These are phyloP conservation scores for Ambrosia trifida DNA, from an alignment of 129 eudicot genomes.

Conservation along the genomic window DNA sequence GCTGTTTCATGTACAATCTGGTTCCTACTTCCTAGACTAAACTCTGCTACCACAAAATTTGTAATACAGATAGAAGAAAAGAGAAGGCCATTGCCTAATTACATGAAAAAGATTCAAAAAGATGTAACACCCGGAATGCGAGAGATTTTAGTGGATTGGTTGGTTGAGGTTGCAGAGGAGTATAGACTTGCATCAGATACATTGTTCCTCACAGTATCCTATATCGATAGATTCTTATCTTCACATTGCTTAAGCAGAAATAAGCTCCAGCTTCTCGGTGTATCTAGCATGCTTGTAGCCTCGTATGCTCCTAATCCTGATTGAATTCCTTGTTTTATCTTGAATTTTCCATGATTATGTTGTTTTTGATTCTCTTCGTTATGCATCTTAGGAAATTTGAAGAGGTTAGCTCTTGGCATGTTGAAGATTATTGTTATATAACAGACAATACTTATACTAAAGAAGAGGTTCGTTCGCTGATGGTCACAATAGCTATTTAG, in stretches of 20 bases:
- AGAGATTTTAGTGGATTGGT: conserved; percentile 85
- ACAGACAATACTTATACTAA: conserved; percentile 83
- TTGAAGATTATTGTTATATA: conserved; percentile 77
- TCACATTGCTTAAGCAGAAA: conserved; percentile 43
- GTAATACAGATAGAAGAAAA: conserved; percentile 59
- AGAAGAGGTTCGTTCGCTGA: conserved; percentile 55
- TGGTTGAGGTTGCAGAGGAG: conserved; percentile 94
- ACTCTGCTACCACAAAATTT: conserved; percentile 12
- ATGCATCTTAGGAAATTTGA: conserved; percentile 59
- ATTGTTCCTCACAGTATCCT: conserved; percentile 60
- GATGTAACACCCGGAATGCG: conserved; percentile 67
- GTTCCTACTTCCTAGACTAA: not conserved
- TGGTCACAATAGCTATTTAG: not conserved
- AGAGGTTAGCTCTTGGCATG: conserved; percentile 80
- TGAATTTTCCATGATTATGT: not conserved
- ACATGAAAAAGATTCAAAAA: conserved; percentile 71
- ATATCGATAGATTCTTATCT: conserved; percentile 76
- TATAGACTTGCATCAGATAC: conserved; percentile 79
- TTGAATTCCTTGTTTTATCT: not conserved
- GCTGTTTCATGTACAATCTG: not conserved
- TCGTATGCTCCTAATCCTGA: conserved; percentile 59
- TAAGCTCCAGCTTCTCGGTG: conserved; percentile 95
- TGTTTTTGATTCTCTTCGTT: not conserved
- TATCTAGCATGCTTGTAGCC: conserved; percentile 88
- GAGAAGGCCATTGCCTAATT: conserved; percentile 66